Evolutionary conservation across 169 alveolate genomes (phyloP).

Genomic region (Plasmodium cynomolgi): DNA sequence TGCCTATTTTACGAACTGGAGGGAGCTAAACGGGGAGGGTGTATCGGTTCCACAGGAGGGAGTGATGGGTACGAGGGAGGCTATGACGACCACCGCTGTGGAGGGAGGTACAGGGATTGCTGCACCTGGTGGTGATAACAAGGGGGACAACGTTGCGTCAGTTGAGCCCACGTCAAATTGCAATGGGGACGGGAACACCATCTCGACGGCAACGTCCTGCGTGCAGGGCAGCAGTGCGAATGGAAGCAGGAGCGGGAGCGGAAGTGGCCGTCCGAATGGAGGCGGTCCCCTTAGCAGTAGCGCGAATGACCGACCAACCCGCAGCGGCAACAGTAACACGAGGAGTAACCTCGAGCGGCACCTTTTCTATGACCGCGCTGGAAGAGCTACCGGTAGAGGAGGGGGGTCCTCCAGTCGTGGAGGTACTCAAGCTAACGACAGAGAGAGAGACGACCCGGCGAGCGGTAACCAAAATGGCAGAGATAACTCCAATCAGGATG

Average conservation of each 20-base stretch:
- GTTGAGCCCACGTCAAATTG: background rate
- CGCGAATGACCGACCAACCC: background rate
- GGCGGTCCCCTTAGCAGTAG: background rate
- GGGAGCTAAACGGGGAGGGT: background rate
- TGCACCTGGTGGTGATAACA: background rate
- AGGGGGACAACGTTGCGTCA: background rate
- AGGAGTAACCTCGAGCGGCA: background rate
- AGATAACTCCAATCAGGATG: background rate
- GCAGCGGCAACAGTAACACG: background rate
- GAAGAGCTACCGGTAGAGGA: background rate
- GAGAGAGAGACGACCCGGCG: background rate
- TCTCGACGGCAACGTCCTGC: background rate
- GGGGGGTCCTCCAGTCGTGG: background rate
- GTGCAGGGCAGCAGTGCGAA: background rate
- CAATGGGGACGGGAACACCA: background rate
- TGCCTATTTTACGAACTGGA: conserved; percentile 1
- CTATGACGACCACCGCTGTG: background rate
- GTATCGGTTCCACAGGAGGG: background rate
- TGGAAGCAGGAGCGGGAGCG: too few relatives aligned
- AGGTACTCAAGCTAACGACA: background rate
- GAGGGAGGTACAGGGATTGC: background rate
- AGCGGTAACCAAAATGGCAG: background rate
- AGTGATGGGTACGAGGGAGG: background rate
- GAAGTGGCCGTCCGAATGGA: background rate
- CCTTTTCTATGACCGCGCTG: background rate